These are phyloP conservation scores for Moesziomyces sp. DNA, from an alignment of 1,284 basidiomycete genomes.

Conservation along the genomic window DNA sequence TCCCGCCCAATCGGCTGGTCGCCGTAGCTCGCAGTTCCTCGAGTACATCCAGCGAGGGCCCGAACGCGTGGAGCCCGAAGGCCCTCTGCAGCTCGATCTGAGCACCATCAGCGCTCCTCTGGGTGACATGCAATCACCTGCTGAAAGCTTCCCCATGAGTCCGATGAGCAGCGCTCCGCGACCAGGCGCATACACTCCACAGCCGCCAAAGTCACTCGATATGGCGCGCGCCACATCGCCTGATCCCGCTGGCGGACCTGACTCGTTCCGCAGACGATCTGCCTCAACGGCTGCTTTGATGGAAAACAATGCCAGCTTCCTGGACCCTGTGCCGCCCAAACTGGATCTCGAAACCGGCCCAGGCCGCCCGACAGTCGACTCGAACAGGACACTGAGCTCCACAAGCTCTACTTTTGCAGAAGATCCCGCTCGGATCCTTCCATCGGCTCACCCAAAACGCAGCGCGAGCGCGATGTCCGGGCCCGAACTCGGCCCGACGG, in stretches of 20 bases:
- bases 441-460: conserved; percentile 2
- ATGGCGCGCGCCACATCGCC: conserved; percentile 9
- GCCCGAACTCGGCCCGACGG: not conserved
- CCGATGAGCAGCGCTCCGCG: conserved; percentile 1
- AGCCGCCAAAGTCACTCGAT: conserved; percentile 20
- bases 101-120: conserved; percentile 13
- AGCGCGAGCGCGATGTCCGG: conserved; percentile 7
- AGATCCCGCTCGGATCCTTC: not conserved
- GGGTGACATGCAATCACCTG: conserved; percentile 5
- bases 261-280: conserved; percentile 38
- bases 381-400: conserved; percentile 5
- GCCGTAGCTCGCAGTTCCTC: conserved; percentile 43
- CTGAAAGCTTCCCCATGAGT: conserved; percentile 5
- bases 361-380: not conserved
- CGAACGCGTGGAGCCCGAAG: conserved; percentile 25
- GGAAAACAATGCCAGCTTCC: conserved; percentile 31
- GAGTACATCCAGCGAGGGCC: conserved; percentile 44
- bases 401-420: conserved; percentile 3
- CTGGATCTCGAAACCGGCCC: not conserved
- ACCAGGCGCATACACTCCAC: not conserved
- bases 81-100: conserved; percentile 24
- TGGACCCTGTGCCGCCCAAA: conserved; percentile 12
- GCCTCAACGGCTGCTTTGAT: conserved; percentile 46
- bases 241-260: conserved; percentile 1
- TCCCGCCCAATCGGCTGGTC: conserved; percentile 17